A percentile compares a stretch with the other conserved stretches of the same genome.
phyloP scores from a whole-genome alignment of 805 yeast genomes.

The Candida chilensis region DNA sequence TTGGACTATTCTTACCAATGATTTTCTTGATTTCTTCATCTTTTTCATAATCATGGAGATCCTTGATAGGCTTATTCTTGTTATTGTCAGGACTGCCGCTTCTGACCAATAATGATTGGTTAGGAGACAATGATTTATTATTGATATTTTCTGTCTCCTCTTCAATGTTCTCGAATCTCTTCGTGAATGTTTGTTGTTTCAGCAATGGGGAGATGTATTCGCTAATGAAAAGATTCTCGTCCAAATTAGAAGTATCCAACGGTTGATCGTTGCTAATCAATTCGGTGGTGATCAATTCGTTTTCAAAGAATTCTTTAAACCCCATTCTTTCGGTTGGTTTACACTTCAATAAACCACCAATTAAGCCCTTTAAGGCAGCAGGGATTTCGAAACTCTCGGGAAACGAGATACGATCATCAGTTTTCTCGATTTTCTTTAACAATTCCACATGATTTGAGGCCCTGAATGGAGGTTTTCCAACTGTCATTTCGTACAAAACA shows the following conservation, averaged over 20 bases:
- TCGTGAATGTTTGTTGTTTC: constrained; percentile 1
- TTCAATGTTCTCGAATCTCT: constrained; percentile 2
- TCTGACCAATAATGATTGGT: constrained; percentile 1
- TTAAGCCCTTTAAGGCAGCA: constrained; percentile 56
- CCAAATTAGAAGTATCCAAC: constrained; percentile 56
- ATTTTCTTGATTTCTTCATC: constrained; percentile 38
- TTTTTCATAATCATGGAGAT: constrained; percentile 6
- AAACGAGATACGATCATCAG: constrained; percentile 70
- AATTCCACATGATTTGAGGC: constrained; percentile 92
- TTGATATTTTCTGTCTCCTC: constrained; percentile 1
- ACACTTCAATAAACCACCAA: constrained; percentile 68
- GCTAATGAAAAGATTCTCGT: constrained; percentile 76
- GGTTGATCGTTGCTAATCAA: constrained; percentile 46
- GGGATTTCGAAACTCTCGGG: constrained; percentile 63
- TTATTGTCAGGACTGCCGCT: not conserved
- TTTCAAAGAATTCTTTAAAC: constrained; percentile 78
- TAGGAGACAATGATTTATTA: constrained; percentile 1
- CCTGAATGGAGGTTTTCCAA: constrained; percentile 93
- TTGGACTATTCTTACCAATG: constrained; percentile 31
- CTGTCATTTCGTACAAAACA: constrained; percentile 89
- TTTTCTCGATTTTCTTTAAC: constrained; percentile 73
- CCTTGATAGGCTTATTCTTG: constrained; percentile 2
- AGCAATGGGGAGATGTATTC: constrained; percentile 59
- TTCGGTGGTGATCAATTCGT: constrained; percentile 53
- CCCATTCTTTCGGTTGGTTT: constrained; percentile 85